Evolutionary conservation across 1,139 yeast genomes (phyloP), one percentile per base, ranked within the genome.

Genomic region (Lodderomyces orthopsilosis): DNA sequence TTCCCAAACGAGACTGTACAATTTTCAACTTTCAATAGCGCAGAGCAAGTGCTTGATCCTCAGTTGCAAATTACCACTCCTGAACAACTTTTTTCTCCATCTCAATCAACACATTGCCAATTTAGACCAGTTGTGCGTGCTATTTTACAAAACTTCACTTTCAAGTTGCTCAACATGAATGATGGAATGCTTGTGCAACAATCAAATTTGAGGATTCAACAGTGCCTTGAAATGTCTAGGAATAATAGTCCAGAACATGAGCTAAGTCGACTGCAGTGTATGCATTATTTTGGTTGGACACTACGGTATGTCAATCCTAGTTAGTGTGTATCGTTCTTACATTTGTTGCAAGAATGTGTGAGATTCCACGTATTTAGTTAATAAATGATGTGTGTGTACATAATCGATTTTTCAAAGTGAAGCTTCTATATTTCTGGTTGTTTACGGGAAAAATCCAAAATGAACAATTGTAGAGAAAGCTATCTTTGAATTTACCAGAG

Each of bases 131-230:
- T 30, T 30, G 12, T 10, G 6, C 52, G 55, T 6, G 47, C 49
- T 17, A 41, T 63, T 26, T 39, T 62, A 27, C 50, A 54, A 18
- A 60, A 60, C 35, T 59, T 53, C 35, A 51, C 55, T 28, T 48
- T 46, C 35, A 61, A 60, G 45, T 45, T 61, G 36, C 50, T 55
- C 18, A 60, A 58, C 42, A 42, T 45, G n/a, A 47, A 48, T 3
- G 38, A 52, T 62, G 21, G 45, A 48, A 7, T 45, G 46, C 12
- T 54, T 63, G 9, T 62, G 64, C 41, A 51, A 17, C 26, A 17
- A 10, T 22, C 28, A 24, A 39, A 39, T 24, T 33, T 30, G 23
- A 9, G 15, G 14, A 12, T 39, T 32, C 17, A 14, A 2, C 19
- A 15, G n/a, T 22, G 13, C 12, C 18, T 39, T n/a, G 23, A 6